Base-by-base conservation (phyloP, 2,329 filamentous ascomycete species). In the Zymoseptoria ardabiliae region DNA sequence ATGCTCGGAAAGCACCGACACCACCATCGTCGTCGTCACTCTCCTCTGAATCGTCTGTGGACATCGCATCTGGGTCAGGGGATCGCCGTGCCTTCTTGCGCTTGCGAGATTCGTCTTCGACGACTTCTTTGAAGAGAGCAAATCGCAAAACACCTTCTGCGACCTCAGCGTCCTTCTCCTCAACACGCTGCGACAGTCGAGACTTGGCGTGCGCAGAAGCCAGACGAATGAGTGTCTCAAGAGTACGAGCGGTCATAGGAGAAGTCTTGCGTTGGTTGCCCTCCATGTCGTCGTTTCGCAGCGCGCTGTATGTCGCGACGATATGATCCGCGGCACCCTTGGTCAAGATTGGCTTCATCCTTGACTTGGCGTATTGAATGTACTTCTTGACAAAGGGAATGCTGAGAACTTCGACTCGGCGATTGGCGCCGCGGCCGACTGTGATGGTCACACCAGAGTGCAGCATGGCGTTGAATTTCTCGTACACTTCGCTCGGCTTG, bases 371-470 rank as follows among this genome's bases (percentile, higher is more conserved):
- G 74, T 99, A 99, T 72, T 99, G 94, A 52, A 99, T 95, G 75
- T 97, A 99, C 77, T 99, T 99, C 79, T 99, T 99, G 80, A 99
- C 91, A 76, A 99, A 99, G 0, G 92, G 90, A 61, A 99, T 97
- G 76, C 90, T 96, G 57, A 99, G 80, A 13, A 99, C 90, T 73
- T 97, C 91, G 4, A 89, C 85, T 65, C 88, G 88, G 74, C 89
- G 89, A 67, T 85, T 85, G 23, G 87, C 78, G 10, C 90, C 89
- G 48, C 90, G 84, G 9, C 89, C 88, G 11, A 86, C 81, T 3
- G 87, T 90, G 17, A 90, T 76, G 6, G 86, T 90, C 53, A 97
- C 90, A 61, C 94, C 94, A 9, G 91, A 89, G 71, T 99, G 94
- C 50, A 99, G 83, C 90, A 97, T 96, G 28, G 89, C 84, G 69